These are phyloP conservation scores for Linum lewisii DNA, from an alignment of 345 rosid genomes.

Conservation along the genomic window DNA sequence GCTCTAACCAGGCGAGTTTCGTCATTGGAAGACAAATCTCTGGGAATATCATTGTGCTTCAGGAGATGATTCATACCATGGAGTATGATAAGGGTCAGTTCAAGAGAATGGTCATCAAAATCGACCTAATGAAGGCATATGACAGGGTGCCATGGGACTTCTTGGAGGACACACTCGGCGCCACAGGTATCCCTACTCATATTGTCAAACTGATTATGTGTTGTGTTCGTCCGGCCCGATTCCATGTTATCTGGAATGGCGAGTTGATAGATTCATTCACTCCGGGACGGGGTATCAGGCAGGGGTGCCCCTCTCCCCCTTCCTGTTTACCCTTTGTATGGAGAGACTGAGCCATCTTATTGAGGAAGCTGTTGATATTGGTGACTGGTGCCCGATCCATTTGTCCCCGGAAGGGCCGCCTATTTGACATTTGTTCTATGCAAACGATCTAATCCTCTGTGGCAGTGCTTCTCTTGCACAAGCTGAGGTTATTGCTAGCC, in stretches of 20 bases:
- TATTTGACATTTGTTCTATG: not conserved
- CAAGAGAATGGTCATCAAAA: no score
- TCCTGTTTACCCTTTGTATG: not conserved
- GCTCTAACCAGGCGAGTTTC: no score
- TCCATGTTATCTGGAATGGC: not conserved
- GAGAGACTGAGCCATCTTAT: not conserved
- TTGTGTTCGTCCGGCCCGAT: not conserved
- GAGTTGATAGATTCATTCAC: not conserved
- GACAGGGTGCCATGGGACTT: no score
- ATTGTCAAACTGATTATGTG: not conserved
- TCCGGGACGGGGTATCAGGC: not conserved
- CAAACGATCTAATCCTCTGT: not conserved
- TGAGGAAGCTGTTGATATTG: not conserved
- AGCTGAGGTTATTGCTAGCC: not conserved
- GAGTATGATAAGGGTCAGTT: no score
- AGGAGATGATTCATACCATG: no score
- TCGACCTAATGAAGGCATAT: no score
- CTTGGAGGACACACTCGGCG: not conserved
- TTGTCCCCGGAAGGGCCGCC: not conserved
- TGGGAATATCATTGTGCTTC: no score
- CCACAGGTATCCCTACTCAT: not conserved
- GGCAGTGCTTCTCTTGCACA: not conserved
- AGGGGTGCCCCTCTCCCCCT: not conserved
- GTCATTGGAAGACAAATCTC: no score
- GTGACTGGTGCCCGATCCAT: not conserved